Evolutionary conservation across 345 rosid genomes (phyloP).

Genomic region (Citrus cavaleriei): DNA sequence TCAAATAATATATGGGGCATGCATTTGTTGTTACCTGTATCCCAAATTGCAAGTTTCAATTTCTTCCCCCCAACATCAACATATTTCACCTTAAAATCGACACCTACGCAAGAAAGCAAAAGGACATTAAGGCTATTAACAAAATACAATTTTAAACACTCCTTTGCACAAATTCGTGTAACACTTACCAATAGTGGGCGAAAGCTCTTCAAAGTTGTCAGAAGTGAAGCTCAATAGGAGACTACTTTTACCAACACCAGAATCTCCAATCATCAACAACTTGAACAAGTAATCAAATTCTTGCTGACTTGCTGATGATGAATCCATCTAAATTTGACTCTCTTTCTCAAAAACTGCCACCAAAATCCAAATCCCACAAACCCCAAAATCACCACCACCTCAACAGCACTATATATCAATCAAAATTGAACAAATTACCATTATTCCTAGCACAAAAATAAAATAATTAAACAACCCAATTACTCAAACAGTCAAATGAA

Average conservation of each 20-base stretch:
- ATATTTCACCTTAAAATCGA: slow-evolving; percentile 90
- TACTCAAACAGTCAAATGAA: not conserved
- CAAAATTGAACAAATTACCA: not conserved
- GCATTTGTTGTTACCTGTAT: slow-evolving; percentile 52
- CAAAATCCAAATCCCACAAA: not conserved
- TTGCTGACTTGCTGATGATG: slow-evolving; percentile 19
- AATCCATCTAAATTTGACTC: slow-evolving; percentile 20
- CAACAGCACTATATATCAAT: not conserved
- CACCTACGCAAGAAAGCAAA: slow-evolving; percentile 40
- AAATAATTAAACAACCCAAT: not conserved
- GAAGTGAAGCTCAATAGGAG: slow-evolving; percentile 50
- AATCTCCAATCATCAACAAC: slow-evolving; percentile 55
- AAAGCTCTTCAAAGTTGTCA: slow-evolving; percentile 32
- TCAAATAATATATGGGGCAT: not conserved
- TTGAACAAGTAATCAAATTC: slow-evolving; percentile 42
- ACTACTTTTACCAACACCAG: slow-evolving; percentile 55
- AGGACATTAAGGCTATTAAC: not conserved
- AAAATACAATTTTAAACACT: not conserved
- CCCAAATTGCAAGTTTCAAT: slow-evolving; percentile 97
- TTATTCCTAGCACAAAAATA: not conserved
- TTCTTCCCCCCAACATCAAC: slow-evolving; percentile 70
- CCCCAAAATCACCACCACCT: not conserved
- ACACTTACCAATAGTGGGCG: slow-evolving; percentile 46
- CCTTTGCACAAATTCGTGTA: not conserved
- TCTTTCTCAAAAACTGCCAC: not conserved